A percentile compares a stretch with the other conserved stretches of the same genome.
These are phyloP conservation scores for Monosporascus sp. DNA, from an alignment of 2,329 filamentous ascomycete genomes.

Conservation along the genomic window DNA sequence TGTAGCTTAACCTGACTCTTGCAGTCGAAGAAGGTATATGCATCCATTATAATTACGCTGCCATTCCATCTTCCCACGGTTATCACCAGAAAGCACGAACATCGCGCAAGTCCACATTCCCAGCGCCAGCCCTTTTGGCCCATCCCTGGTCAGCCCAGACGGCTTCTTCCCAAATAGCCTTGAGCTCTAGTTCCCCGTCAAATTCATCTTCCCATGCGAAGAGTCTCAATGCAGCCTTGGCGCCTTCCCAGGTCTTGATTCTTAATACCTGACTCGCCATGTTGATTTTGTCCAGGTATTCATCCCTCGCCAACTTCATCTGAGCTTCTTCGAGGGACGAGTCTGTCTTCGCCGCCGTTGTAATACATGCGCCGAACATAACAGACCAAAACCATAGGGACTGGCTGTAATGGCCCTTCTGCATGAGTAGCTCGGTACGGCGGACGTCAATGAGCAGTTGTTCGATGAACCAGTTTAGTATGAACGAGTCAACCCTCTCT, in stretches of 20 bases:
- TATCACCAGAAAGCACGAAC: constrained; percentile 7
- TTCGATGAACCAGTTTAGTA: constrained; percentile 41
- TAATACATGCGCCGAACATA: constrained; percentile 40
- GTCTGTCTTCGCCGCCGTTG: constrained; percentile 31
- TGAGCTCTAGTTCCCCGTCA: constrained; percentile 34
- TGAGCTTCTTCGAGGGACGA: constrained; percentile 32
- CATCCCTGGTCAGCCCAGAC: constrained; percentile 22
- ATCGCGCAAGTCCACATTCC: constrained; percentile 4
- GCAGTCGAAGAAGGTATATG: too few species aligned
- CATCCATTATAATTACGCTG: background rate
- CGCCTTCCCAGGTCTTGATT: constrained; percentile 34
- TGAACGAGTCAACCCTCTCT: constrained; percentile 35
- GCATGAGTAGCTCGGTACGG: constrained; percentile 34
- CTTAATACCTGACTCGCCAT: constrained; percentile 33
- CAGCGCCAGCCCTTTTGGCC: constrained; percentile 8
- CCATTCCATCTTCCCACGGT: background rate
- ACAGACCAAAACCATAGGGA: constrained; percentile 43
- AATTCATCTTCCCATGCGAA: constrained; percentile 37
- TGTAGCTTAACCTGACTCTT: too few species aligned
- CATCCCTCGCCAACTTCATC: constrained; percentile 31
- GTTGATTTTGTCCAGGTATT: constrained; percentile 37
- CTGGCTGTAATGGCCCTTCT: constrained; percentile 36
- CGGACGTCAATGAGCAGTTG: constrained; percentile 40
- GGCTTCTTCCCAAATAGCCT: constrained; percentile 37
- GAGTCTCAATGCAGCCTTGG: constrained; percentile 31